Evolutionary conservation across 2,329 filamentous ascomycete species (phyloP).

Genomic region (Claviceps spartinae): DNA sequence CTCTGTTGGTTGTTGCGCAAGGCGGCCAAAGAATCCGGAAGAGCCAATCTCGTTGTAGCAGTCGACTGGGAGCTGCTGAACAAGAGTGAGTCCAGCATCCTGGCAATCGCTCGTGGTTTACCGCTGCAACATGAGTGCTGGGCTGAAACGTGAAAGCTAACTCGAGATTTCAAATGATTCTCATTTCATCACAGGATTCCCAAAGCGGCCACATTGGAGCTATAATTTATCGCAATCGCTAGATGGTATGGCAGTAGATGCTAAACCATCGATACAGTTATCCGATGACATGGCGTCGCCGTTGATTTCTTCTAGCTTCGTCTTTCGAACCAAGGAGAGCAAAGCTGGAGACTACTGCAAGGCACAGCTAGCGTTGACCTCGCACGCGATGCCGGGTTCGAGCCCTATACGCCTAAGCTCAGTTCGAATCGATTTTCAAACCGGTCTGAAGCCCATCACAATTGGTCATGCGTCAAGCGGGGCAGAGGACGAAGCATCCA

Average conservation of each 20-base stretch:
- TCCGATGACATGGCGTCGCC: conserved; percentile 37
- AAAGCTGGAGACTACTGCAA: conserved; percentile 46
- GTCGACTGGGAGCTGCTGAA: conserved; percentile 54
- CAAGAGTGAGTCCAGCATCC: conserved; percentile 30
- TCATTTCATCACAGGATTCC: conserved; percentile 30
- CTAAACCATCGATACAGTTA: conserved; percentile 36
- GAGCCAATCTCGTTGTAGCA: conserved; percentile 42
- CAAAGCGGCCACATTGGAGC: conserved; percentile 40
- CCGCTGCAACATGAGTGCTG: background rate
- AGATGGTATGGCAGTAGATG: conserved; percentile 29
- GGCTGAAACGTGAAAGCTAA: background rate
- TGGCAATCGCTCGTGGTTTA: background rate
- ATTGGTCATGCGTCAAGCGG: conserved; percentile 28
- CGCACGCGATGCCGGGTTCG: conserved; percentile 39
- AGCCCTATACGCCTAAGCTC: conserved; percentile 37
- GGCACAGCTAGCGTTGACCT: conserved; percentile 45
- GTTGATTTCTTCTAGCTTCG: conserved; percentile 40
- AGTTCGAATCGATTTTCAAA: conserved; percentile 41
- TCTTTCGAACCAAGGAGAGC: conserved; percentile 43
- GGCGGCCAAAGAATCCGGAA: conserved; percentile 38
- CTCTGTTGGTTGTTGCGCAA: conserved; percentile 46
- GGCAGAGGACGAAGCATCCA: conserved; percentile 4
- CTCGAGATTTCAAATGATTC: too few relatives aligned
- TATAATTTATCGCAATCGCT: conserved; percentile 48
- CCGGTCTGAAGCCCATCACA: conserved; percentile 41